Evolutionary conservation across 2,329 filamentous ascomycete genomes (phyloP).

Genomic region (Pseudogymnoascus destructans): DNA sequence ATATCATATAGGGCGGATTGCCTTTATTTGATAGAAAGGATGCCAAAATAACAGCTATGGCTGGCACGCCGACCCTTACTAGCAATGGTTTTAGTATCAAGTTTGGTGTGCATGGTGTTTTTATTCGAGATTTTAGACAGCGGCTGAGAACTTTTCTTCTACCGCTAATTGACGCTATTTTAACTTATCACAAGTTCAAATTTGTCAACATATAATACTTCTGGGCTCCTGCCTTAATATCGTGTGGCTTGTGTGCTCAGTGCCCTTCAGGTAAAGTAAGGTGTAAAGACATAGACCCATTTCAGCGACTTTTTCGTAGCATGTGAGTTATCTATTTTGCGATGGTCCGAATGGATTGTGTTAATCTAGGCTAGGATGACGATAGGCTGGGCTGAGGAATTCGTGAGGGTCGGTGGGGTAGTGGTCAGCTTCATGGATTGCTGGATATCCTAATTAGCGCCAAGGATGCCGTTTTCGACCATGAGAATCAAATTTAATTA

Average conservation of each 20-base stretch:
- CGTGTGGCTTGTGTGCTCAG: not conserved
- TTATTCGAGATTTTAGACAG: not conserved
- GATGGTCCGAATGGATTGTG: not conserved
- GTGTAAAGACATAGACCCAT: not conserved
- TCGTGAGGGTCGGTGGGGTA: not conserved
- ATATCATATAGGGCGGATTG: not conserved
- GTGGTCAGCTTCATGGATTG: not conserved
- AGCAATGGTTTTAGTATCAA: not conserved
- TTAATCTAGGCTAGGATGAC: not conserved
- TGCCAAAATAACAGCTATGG: slow-evolving; percentile 1
- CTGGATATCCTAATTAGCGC: not conserved
- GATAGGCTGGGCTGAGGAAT: not conserved
- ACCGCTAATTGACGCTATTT: not conserved
- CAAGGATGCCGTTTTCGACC: not conserved
- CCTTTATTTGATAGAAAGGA: slow-evolving; percentile 7
- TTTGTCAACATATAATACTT: not conserved
- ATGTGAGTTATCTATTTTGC: not conserved
- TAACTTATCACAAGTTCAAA: not conserved
- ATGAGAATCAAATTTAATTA: not conserved
- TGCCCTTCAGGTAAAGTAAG: not conserved
- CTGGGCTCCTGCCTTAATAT: not conserved
- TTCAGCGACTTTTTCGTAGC: slow-evolving; percentile 15
- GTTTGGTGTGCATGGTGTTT: not conserved
- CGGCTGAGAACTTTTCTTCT: not conserved
- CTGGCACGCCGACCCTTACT: not conserved